phyloP scores from a whole-genome alignment of 371 early-diverging fungal species.

The Circinella minor region DNA sequence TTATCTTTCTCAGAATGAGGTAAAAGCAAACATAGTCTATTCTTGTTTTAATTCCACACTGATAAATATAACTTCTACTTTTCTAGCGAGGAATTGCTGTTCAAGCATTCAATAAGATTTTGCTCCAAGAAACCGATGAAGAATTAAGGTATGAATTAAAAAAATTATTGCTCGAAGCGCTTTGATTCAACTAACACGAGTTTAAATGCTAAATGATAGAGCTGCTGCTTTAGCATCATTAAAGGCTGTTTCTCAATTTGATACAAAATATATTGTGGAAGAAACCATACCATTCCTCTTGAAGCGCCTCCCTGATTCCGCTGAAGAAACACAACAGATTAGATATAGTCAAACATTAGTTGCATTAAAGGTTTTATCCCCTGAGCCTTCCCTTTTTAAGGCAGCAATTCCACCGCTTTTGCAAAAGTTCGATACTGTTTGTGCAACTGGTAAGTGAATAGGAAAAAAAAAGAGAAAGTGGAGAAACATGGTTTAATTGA shows the following conservation, averaged over 20 bases:
- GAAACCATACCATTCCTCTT: constrained; percentile 42
- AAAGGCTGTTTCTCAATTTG: constrained; percentile 23
- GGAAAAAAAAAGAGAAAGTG: not conserved
- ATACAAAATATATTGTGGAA: constrained; percentile 33
- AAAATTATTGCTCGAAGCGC: no score
- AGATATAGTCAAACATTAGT: constrained; percentile 25
- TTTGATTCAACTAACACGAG: no score
- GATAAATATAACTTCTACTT: not conserved
- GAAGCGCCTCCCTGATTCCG: constrained; percentile 28
- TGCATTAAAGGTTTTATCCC: constrained; percentile 33
- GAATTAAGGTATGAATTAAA: constrained; percentile 48
- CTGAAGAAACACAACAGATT: constrained; percentile 17
- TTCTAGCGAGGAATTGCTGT: constrained; percentile 54
- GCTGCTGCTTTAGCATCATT: constrained; percentile 35
- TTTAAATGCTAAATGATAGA: not conserved
- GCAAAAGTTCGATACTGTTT: constrained; percentile 40
- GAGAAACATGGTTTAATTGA: not conserved
- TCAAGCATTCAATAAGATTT: constrained; percentile 60
- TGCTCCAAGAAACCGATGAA: constrained; percentile 55
- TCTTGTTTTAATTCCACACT: no score
- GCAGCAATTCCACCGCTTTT: constrained; percentile 31
- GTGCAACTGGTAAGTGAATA: constrained; percentile 30
- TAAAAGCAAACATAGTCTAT: constrained; percentile 2
- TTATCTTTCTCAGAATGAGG: constrained; percentile 65
- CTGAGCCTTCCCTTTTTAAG: constrained; percentile 35